Percentiles rank a stretch among this genome's conserved stretches.
Evolutionary conservation across 306 rosid species (phyloP).

Genomic region (Datisca glomerata): DNA sequence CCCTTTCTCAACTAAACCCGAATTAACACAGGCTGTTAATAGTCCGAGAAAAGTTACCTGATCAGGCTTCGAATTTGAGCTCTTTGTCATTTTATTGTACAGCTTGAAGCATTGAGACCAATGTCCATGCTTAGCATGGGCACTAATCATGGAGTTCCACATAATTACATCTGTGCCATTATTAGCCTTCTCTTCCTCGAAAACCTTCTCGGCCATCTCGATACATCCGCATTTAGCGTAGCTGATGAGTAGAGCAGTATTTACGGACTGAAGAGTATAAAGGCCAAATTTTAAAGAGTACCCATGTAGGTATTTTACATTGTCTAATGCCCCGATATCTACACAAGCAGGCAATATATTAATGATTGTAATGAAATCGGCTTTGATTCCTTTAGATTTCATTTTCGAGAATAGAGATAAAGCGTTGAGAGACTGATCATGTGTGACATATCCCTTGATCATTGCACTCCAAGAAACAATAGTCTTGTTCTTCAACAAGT

Average conservation of each 20-base stretch:
- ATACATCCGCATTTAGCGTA: slow-evolving; percentile 78
- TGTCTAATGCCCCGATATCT: slow-evolving; percentile 53
- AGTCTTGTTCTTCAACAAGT: slow-evolving; percentile 26
- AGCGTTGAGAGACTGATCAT: slow-evolving; percentile 36
- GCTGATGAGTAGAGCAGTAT: slow-evolving; percentile 50
- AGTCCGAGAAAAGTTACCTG: slow-evolving; percentile 55
- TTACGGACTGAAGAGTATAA: slow-evolving; percentile 39
- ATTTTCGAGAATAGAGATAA: slow-evolving; percentile 38
- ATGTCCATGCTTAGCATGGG: slow-evolving; percentile 58
- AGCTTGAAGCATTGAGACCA: slow-evolving; percentile 43
- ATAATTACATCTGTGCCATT: slow-evolving; percentile 45
- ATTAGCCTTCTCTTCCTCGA: slow-evolving; percentile 45
- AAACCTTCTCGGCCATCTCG: slow-evolving; percentile 51
- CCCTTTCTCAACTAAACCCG: slow-evolving; percentile 53
- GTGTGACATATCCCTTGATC: slow-evolving; percentile 47
- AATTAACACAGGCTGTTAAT: slow-evolving; percentile 63
- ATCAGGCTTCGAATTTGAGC: slow-evolving; percentile 39
- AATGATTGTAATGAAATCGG: slow-evolving; percentile 43
- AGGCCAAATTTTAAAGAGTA: slow-evolving; percentile 44
- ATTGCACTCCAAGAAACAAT: slow-evolving; percentile 72
- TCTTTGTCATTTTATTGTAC: slow-evolving; percentile 47
- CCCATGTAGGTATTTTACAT: slow-evolving; percentile 58
- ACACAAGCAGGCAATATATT: slow-evolving; percentile 64
- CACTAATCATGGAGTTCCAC: slow-evolving; percentile 67
- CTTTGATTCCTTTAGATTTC: slow-evolving; percentile 36